Conservation (phyloP, 441 rosid genomes). For the Lepidium campestre region DNA sequence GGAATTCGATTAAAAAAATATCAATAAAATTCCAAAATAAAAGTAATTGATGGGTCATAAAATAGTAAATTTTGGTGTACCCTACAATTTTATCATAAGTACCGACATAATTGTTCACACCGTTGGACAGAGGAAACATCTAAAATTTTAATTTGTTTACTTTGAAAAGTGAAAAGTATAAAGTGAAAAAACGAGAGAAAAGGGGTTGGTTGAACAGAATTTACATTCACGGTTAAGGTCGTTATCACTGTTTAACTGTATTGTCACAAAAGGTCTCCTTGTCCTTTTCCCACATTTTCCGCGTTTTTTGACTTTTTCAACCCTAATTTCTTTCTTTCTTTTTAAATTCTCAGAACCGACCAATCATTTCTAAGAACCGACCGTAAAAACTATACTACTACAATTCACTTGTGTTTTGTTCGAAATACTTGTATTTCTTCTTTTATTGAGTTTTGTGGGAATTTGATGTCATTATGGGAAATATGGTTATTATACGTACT, state of each 20-base stretch:
- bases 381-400: no score
- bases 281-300: slow-evolving; percentile 17
- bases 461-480: no score
- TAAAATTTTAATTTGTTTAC: neutral
- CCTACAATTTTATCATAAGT: slow-evolving; percentile 25
- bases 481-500: no score
- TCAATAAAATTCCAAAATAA: neutral
- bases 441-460: no score
- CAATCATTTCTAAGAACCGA: no score
- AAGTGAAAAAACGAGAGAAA: neutral
- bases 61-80: slow-evolving; percentile 19
- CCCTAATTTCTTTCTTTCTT: no score
- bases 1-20: neutral
- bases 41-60: slow-evolving; percentile 5
- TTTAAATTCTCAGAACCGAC: no score
- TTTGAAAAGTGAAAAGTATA: neutral
- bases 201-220: slow-evolving; percentile 6
- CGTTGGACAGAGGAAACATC: slow-evolving; percentile 13
- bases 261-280: slow-evolving; percentile 7
- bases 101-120: slow-evolving; percentile 27
- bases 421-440: no score
- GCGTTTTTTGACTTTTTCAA: slow-evolving; percentile 22
- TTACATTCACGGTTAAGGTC: slow-evolving; percentile 20
- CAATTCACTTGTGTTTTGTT: no score
- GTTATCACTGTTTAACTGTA: slow-evolving; percentile 28